Conservation (phyloP, 768 basidiomycete species). For the Cystofilobasidium macerans region DNA sequence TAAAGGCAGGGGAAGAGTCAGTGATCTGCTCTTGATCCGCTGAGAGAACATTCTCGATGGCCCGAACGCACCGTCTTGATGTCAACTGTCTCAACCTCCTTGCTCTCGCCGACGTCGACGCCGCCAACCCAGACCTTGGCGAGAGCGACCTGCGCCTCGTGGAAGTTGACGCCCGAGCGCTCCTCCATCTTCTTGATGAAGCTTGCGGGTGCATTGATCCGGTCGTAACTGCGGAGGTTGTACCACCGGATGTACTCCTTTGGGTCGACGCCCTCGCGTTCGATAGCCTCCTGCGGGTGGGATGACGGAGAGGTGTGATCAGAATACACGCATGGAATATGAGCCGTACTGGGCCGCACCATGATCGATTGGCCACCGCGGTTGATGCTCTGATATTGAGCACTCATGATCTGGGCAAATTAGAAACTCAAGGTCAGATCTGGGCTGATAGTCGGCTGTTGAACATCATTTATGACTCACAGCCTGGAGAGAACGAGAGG, state of each 20-base stretch:
- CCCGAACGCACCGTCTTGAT: constrained; percentile 9
- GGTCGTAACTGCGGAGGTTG: constrained; percentile 66
- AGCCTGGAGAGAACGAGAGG: too few relatives aligned
- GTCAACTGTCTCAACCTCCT: constrained; percentile 11
- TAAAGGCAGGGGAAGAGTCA: neutral
- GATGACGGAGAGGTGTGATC: constrained; percentile 50
- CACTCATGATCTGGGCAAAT: constrained; percentile 84
- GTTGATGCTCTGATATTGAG: constrained; percentile 58
- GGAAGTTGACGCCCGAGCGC: constrained; percentile 63
- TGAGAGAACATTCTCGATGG: neutral
- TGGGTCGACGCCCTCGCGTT: constrained; percentile 33
- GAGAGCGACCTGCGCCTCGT: constrained; percentile 58
- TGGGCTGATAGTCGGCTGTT: too few relatives aligned
- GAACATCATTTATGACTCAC: too few relatives aligned
- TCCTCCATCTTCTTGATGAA: constrained; percentile 62
- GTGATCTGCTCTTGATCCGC: neutral
- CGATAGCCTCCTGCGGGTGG: constrained; percentile 10
- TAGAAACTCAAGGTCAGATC: too few relatives aligned
- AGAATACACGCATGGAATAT: too few relatives aligned
- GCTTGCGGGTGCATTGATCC: constrained; percentile 36
- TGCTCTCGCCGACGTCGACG: constrained; percentile 11
- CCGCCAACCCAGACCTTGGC: constrained; percentile 52
- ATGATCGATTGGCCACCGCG: constrained; percentile 79
- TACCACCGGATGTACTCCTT: constrained; percentile 79
- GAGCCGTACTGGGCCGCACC: neutral